Evolutionary conservation across 306 rosid species (phyloP).

Genomic region (Prunus padus): DNA sequence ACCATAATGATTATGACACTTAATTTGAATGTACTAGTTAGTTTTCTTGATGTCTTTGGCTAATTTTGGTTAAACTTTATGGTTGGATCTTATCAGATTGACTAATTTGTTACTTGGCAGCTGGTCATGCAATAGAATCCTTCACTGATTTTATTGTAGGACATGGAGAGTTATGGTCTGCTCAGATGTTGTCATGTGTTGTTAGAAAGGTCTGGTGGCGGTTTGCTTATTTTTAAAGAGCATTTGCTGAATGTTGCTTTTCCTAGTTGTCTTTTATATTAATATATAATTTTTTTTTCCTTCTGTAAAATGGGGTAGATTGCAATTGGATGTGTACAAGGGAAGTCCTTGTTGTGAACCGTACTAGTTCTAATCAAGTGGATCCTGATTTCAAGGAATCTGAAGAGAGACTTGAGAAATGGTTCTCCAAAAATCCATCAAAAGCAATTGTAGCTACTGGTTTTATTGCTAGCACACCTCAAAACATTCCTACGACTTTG

Average conservation of each 20-base stretch:
- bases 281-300: slow-evolving; percentile 22
- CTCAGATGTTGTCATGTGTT: slow-evolving; percentile 73
- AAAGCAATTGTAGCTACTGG: slow-evolving; percentile 86
- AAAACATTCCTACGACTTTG: slow-evolving; percentile 87
- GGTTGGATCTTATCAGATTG: slow-evolving; percentile 18
- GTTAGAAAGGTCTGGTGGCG: slow-evolving; percentile 65
- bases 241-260: slow-evolving; percentile 5
- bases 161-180: slow-evolving; percentile 99
- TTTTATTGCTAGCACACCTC: slow-evolving; percentile 92
- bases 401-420: slow-evolving; percentile 63
- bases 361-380: slow-evolving; percentile 81
- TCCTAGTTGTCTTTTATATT: slow-evolving; percentile 18
- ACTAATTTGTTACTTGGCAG: slow-evolving; percentile 54
- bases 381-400: slow-evolving; percentile 87
- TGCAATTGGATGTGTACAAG: slow-evolving; percentile 99
- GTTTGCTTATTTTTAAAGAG: slow-evolving; percentile 13
- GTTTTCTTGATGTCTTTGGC: background rate
- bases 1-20: background rate
- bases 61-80: slow-evolving; percentile 16
- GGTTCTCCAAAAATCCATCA: slow-evolving; percentile 73
- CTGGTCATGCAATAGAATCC: slow-evolving; percentile 98
- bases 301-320: slow-evolving; percentile 65
- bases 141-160: slow-evolving; percentile 97
- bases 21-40: background rate
- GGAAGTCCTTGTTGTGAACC: slow-evolving; percentile 92